Base-by-base conservation (phyloP, 768 basidiomycete species). In the Psilocybe cyanescens region DNA sequence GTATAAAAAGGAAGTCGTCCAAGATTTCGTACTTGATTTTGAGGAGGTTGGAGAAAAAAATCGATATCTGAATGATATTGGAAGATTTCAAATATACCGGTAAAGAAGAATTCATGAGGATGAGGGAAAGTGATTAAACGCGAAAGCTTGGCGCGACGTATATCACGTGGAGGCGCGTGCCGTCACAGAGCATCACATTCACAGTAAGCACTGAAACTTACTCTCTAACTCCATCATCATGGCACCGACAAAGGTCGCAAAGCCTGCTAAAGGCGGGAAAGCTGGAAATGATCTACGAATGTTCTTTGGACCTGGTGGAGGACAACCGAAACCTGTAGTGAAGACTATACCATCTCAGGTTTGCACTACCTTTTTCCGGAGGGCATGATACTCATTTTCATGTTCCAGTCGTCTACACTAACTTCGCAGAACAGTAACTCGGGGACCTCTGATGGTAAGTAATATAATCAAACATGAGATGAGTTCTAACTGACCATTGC, bases 221-320 rank as follows among this genome's bases (percentile, higher is more conserved):
- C 58, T 49, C 30, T 59, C 55, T 24, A 59, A 54, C 48, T 19
- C 19, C 30, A 54, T 41, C 30, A 33, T 50, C 8, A 57, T 69
- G 68, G 55, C 65, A 24, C 68, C 68, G 9, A 16, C 65, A 11
- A 67, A 67, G 35, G 54, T 53, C 4, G 28, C 59, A 47, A 64
- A 63, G 17, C 19, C 48, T 24, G 28, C 55, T 0, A 71, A 71
- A 54, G 16, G 57, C 19, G 55, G 29, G 0, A 69, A 67, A 39
- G 55, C 57, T 9, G 46, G 58, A n/a, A 65, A 57, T n/a, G 62
- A 66, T 41, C 28, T 71, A 31, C 64, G 66, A n/a, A 66, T 69
- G 67, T 71, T 71, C 56, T 71, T 71, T 48, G 67, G 64, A n/a
- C 62, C 65, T 17, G 28, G 60, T n/a, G 66, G 70, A 39, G 60